These are phyloP conservation scores for Thielaviopsis euricoi DNA, from an alignment of 2,329 filamentous ascomycete genomes.

Conservation along the genomic window DNA sequence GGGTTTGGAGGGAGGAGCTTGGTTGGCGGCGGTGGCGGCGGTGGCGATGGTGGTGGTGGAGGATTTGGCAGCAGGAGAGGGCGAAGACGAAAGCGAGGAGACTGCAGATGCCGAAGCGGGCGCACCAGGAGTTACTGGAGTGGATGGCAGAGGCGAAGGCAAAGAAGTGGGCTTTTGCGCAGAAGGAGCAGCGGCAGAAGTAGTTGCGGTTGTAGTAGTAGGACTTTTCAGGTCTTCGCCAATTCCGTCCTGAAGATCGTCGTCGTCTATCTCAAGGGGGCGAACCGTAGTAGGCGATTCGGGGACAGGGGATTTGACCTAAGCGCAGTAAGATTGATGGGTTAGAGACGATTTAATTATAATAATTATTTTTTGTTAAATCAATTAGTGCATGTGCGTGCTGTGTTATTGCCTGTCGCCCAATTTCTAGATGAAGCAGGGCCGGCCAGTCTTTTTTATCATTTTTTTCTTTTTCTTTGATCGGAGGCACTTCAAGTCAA, in stretches of 20 bases:
- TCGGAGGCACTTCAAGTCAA: no score
- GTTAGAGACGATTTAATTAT: background rate
- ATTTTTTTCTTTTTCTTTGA: no score
- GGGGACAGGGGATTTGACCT: slow-evolving; percentile 33
- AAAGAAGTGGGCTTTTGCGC: slow-evolving; percentile 15
- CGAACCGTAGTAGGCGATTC: slow-evolving; percentile 51
- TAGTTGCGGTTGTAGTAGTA: slow-evolving; percentile 10
- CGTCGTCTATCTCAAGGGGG: slow-evolving; percentile 53
- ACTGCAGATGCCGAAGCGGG: background rate
- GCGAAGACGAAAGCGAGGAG: background rate
- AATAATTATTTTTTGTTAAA: background rate
- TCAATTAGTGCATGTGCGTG: background rate
- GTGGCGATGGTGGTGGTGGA: slow-evolving; percentile 15
- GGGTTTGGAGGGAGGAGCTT: slow-evolving; percentile 57
- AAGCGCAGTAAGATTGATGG: background rate
- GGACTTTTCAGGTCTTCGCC: slow-evolving; percentile 23
- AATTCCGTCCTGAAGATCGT: slow-evolving; percentile 45
- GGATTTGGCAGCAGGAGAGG: slow-evolving; percentile 14
- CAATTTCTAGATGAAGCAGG: background rate
- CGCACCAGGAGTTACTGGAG: background rate
- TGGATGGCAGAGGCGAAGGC: background rate
- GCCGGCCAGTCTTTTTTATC: no score
- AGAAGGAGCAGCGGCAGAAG: slow-evolving; percentile 16
- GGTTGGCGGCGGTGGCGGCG: slow-evolving; percentile 17
- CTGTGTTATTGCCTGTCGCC: background rate